Evolutionary conservation across 2,329 filamentous ascomycete species (phyloP), one percentile per base, ranked within the genome.

Genomic region (Cucurbitaria berberidis): DNA sequence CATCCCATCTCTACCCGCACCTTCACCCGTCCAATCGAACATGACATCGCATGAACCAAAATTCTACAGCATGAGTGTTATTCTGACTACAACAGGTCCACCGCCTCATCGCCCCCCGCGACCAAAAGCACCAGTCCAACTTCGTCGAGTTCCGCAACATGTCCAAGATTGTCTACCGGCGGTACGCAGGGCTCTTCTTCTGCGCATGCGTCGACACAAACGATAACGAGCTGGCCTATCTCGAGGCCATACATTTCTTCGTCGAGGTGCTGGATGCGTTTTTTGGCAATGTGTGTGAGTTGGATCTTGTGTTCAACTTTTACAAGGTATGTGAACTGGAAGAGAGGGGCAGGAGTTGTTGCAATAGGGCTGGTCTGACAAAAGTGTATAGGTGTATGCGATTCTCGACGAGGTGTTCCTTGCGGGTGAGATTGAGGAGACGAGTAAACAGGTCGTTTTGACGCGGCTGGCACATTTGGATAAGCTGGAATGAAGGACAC

Each of bases 71-170:
- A n/a, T n/a, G n/a, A n/a, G n/a, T 6, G 35, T 21, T 10, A 22
- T 13, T 21, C 46, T 48, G 40, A 49, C 45, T 19, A 43, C 18
- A 2, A 2, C 67, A 92, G 89, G 90, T 98, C 68, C 95, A 99
- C 83, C 93, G 95, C 59, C 91, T 99, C 65, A 93, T 99, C 57
- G 95, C 95, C 0, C 95, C 95, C 6, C 90, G 95, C 73, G 95
- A 99, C 78, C 95, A 99, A 75, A 99, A 99, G 76, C 96, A 99
- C 82, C 95, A 99, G 77, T 96, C 92, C 79, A 99, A 99, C 81
- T 99, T 99, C 72, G 95, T 99, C 83, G 95, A 99, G 68, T 88
- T 88, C 80, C 89, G 91, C 63, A 90, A 92, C 78, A 92, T 76
- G 65, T 77, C 93, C 74, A 98, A 97, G 81, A 90, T 99, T 68